Conservation (phyloP, 2,329 filamentous ascomycete species). For the Colletotrichum chlorophyti region DNA sequence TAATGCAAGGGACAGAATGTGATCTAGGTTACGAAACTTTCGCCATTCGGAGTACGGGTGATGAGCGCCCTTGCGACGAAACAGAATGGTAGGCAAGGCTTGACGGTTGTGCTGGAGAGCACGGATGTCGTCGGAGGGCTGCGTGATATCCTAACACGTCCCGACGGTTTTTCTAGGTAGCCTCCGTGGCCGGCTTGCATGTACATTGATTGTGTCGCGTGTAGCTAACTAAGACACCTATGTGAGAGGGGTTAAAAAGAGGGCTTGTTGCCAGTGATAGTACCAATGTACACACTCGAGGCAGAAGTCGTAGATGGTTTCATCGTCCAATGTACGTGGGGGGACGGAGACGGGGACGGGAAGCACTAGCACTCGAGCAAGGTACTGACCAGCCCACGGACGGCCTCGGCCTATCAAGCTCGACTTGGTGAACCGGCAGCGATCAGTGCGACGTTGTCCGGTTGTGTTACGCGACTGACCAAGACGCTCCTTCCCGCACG, state of each 20-base stretch:
- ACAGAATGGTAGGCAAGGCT: background rate
- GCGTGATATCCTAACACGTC: background rate
- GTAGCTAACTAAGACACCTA: no score
- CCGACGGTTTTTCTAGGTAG: background rate
- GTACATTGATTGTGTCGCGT: no score
- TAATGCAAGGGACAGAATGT: no score
- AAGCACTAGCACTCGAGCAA: background rate
- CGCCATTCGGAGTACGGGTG: no score
- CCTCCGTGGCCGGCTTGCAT: no score
- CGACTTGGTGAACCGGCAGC: background rate
- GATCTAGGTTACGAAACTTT: no score
- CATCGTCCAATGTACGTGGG: slow-evolving; percentile 10
- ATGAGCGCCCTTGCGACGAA: background rate
- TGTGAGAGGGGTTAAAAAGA: no score
- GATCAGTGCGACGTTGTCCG: no score
- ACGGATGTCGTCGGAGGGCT: background rate
- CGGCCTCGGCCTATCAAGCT: background rate
- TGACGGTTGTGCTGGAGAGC: background rate
- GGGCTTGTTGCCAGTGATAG: no score
- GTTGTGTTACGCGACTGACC: slow-evolving; percentile 11
- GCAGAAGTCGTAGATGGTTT: no score
- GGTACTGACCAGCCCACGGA: background rate
- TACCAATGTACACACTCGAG: no score
- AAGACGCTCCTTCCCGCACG: background rate
- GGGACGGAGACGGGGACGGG: slow-evolving; percentile 11